Evolutionary conservation across 2,329 filamentous ascomycete genomes (phyloP), one percentile per base, ranked within the genome.

Genomic region (Fusarium burgessii): DNA sequence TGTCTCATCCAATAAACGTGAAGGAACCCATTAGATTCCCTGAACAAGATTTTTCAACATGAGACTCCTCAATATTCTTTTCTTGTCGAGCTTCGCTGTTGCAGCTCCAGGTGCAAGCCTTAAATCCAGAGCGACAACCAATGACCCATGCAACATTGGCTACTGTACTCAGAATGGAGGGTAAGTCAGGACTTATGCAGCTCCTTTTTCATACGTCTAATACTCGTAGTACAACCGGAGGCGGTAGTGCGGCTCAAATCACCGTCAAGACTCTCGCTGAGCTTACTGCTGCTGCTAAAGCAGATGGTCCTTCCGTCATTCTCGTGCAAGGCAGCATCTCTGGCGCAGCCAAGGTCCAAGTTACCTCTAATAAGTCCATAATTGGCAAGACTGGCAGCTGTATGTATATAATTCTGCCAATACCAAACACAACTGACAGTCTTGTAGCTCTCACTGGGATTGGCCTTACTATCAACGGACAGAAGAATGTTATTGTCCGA

Each of bases 401-500:
- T 75, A 43, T 1, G 73, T 58, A 3, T 7, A 29, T 3, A 0
- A 1, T 3, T 29, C 29, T 3, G 10, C 29, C 10, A 29, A 29
- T 29, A 29, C 29, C 10, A 11, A 29, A 8, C 10, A 23, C 23
- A 23, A 23, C 3, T 47, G 1, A 47, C 17, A n/a, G 6, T 0
- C 0, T 1, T 15, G 1, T 5, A 77, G 76, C 71, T 1, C 58
- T 74, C 2, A 71, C 67, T 0, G 72, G 72, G 1, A 64, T 75
- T 12, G 73, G 73, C 1, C 52, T 75, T 2, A 74, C 72, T 0
- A 71, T 73, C 12, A 55, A 59, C 3, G 68, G 65, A 2, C 65
- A 75, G 27, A 66, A 66, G 46, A 89, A 90, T 69, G 87, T 89
- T 51, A 88, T 90, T 60, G 76, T 90, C 51, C 85, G 85, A 49